Evolutionary conservation across 2,329 filamentous ascomycete species (phyloP), one percentile per base, ranked within the genome.

Genomic region (Dothistroma septosporum): DNA sequence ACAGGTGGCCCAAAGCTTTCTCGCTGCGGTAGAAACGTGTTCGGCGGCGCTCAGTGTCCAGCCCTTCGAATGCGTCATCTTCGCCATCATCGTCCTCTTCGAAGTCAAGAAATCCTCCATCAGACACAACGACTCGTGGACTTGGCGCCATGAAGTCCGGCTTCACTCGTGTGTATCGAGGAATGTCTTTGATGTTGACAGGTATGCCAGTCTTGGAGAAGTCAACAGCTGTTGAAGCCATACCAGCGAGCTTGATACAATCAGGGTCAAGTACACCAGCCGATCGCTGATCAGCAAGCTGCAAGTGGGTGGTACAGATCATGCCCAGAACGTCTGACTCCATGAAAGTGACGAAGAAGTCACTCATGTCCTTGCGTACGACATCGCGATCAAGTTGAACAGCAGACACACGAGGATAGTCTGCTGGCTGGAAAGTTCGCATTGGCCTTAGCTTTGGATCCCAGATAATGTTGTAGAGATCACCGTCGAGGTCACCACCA

Each of bases 311-410:
- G 52, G 69, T 77, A 16, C 74, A 75, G 10, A 80, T 75, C 50
- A 74, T 73, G 2, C 77, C 77, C 0, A 80, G 68, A n/a, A 73
- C 72, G 62, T 79, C 77, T 37, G 53, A 56, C 22, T 61, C 59
- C 85, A 91, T 90, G 62, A 91, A 91, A 16, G 86, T 79, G n/a
- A 95, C 80, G 64, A 96, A 94, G 74, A 93, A 94, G 11, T 88
- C 79, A 0, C 85, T 86, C 77, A 96, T 94, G 66, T 95, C 90
- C 0, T 82, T 72, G 1, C 74, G 73, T 1, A 74, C 74, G 0
- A 95, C 88, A 0, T 75, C 63, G 0, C 88, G 79, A 8, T 81
- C 79, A n/a, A 95, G 81, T 53, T 87, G 79, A 0, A 79, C 62
- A 0, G 88, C 83, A 0, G 66, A 16, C 0, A 83, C 78, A 1